A percentile compares a stretch with the other conserved stretches of the same genome.
Evolutionary conservation across 495 filamentous ascomycete species (phyloP).

Genomic region (Xylaria castorea): DNA sequence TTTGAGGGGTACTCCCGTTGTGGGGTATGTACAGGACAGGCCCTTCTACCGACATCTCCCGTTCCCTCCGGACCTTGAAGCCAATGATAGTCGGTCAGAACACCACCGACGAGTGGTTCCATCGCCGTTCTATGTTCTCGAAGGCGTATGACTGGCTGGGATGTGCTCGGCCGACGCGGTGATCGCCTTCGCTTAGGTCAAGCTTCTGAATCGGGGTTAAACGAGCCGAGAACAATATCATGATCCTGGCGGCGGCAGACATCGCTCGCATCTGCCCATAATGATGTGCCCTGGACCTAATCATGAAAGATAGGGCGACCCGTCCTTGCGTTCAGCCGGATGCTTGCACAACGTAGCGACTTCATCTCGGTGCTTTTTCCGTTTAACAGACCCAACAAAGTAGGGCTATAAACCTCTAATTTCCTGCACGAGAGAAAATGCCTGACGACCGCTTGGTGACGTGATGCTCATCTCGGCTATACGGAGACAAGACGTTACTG

Average conservation of each 20-base stretch:
- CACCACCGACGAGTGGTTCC: slow-evolving; percentile 26
- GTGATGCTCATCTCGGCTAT: slow-evolving; percentile 31
- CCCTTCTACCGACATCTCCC: slow-evolving; percentile 33
- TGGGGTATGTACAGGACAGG: slow-evolving; percentile 29
- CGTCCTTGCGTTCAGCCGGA: slow-evolving; percentile 28
- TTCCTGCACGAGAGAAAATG: slow-evolving; percentile 20
- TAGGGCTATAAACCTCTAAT: slow-evolving; percentile 19
- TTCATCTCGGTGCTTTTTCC: slow-evolving; percentile 29
- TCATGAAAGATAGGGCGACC: slow-evolving; percentile 23
- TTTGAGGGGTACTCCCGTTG: slow-evolving; percentile 33
- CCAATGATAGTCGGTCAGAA: slow-evolving; percentile 28
- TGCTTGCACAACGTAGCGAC: slow-evolving; percentile 26
- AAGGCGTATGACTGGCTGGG: slow-evolving; percentile 24
- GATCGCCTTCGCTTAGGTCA: slow-evolving; percentile 31
- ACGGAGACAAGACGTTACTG: slow-evolving; percentile 27
- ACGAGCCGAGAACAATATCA: slow-evolving; percentile 26
- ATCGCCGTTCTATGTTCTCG: slow-evolving; percentile 24
- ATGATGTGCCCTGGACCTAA: slow-evolving; percentile 18
- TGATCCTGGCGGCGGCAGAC: slow-evolving; percentile 28
- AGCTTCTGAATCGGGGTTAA: slow-evolving; percentile 26
- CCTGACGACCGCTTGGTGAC: slow-evolving; percentile 24
- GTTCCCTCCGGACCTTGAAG: slow-evolving; percentile 26
- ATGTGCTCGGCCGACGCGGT: slow-evolving; percentile 24
- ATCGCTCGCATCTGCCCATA: slow-evolving; percentile 26
- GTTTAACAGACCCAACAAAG: slow-evolving; percentile 22